A percentile compares a stretch with the other conserved stretches of the same genome.
phyloP scores from a whole-genome alignment of 495 filamentous ascomycete genomes.

The Jackrogersella minutella region DNA sequence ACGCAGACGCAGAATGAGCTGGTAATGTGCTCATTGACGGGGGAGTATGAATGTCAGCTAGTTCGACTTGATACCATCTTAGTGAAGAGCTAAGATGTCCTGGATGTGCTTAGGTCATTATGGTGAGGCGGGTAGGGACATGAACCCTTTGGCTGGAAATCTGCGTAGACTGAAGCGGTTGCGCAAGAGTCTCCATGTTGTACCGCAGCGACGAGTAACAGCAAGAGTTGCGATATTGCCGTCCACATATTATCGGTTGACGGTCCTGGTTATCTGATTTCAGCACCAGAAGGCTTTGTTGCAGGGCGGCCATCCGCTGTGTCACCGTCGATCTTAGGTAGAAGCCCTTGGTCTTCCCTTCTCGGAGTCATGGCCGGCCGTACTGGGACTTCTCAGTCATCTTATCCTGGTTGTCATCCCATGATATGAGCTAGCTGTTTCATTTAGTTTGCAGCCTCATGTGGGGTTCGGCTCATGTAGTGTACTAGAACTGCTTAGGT shows the following conservation, averaged over 20 bases:
- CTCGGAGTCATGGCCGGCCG: slow-evolving; percentile 26
- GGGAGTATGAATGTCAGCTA: not conserved
- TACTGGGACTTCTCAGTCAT: slow-evolving; percentile 11
- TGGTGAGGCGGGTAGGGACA: slow-evolving; percentile 25
- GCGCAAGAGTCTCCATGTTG: slow-evolving; percentile 3
- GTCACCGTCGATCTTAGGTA: slow-evolving; percentile 30
- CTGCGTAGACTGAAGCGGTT: slow-evolving; percentile 1
- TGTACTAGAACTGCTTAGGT: slow-evolving; percentile 2
- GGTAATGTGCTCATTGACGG: not conserved
- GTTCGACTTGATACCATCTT: slow-evolving; percentile 5
- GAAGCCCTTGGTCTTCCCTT: slow-evolving; percentile 17
- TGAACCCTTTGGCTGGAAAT: slow-evolving; percentile 29
- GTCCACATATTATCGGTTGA: slow-evolving; percentile 5
- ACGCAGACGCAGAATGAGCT: slow-evolving; percentile 23
- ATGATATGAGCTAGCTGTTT: slow-evolving; percentile 11
- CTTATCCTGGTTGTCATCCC: slow-evolving; percentile 24
- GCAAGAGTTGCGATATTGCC: slow-evolving; percentile 12
- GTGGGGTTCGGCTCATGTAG: slow-evolving; percentile 24
- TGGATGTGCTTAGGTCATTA: slow-evolving; percentile 3
- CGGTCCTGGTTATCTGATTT: slow-evolving; percentile 7
- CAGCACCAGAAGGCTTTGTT: slow-evolving; percentile 15
- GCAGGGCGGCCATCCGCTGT: slow-evolving; percentile 20
- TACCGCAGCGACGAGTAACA: slow-evolving; percentile 16
- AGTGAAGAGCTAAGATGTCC: slow-evolving; percentile 3
- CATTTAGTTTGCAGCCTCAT: slow-evolving; percentile 35